Percentiles rank a stretch among this genome's conserved stretches.
Evolutionary conservation across 768 basidiomycete genomes (phyloP).

Genomic region (Leccinum ochraceum): DNA sequence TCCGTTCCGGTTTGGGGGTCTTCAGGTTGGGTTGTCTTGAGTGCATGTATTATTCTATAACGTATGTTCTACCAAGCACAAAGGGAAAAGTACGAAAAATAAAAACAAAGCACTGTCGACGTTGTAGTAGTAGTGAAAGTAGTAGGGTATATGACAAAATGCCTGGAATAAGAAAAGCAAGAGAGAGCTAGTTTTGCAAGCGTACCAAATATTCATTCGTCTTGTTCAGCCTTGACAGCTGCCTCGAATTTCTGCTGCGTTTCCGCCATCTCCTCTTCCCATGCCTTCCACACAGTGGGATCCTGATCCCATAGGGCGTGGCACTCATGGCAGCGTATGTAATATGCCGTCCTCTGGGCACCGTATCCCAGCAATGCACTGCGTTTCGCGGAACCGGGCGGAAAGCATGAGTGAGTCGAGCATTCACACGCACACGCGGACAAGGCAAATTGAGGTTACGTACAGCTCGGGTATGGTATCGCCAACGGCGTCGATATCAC

Average conservation of each 20-base stretch:
- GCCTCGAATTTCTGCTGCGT: constrained; percentile 37
- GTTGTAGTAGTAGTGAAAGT: neutral
- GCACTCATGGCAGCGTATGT: constrained; percentile 54
- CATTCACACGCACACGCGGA: neutral
- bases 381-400: neutral
- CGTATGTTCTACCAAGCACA: neutral
- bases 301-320: constrained; percentile 37
- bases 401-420: neutral
- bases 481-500: constrained; percentile 52
- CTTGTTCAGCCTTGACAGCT: neutral
- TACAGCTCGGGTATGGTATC: constrained; percentile 61
- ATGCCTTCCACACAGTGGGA: constrained; percentile 40
- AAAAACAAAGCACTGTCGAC: neutral
- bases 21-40: neutral
- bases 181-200: neutral
- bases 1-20: neutral
- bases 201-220: neutral
- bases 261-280: constrained; percentile 45
- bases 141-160: neutral
- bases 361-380: constrained; percentile 46
- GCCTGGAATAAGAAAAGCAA: neutral
- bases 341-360: constrained; percentile 40
- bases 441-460: constrained; percentile 17
- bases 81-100: neutral
- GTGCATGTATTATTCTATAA: neutral